Evolutionary conservation across 2,329 filamentous ascomycete species (phyloP), one percentile per base, ranked within the genome.

Genomic region (Hymenoscyphus repandus): DNA sequence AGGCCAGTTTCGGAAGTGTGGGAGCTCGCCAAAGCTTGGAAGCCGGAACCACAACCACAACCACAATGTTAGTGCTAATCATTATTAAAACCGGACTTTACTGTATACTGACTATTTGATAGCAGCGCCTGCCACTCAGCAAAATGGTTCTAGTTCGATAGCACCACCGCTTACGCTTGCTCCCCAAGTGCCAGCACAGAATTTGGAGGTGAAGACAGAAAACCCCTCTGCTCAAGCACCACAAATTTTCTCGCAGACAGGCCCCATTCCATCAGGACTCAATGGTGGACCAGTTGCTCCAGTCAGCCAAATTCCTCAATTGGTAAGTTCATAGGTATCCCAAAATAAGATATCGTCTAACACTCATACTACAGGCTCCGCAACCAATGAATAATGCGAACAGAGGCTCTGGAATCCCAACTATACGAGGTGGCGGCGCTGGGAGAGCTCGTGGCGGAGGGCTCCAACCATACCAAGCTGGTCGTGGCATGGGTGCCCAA

Each of bases 1-100:
- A 84, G 83, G 65, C 82, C 90, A 0, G 90, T 97, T 3, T 80
- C 74, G 9, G 90, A 96, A 68, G 91, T 96, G 0, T 96, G 89
- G 88, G 83, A 86, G 56, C 72, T 88, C 48, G 90, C 86, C 0
- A 91, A 92, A 69, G 74, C 71, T 47, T 78, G 82, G 10, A 86
- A 81, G 65, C 74, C 78, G 27, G 52, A 57, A n/a, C 52, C 58
- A 32, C 42, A 61, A 38, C 18, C 58, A 32, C 42, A 61, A 38
- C 18, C 51, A 22, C 47, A 54, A 39, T 44, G 45, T 39, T 43
- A 38, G 34, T 46, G 7, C 37, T 37, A 36, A 31, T 17, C 36
- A 12, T 27, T 27, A 36, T 17, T 13, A 47, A 39, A 11, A 27
- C 20, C 18, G 13, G 6, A n/a, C n/a, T 20, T 20, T 37, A 13